These are phyloP conservation scores for Aspergillus intermedius DNA, from an alignment of 2,329 filamentous ascomycete genomes.

Conservation along the genomic window DNA sequence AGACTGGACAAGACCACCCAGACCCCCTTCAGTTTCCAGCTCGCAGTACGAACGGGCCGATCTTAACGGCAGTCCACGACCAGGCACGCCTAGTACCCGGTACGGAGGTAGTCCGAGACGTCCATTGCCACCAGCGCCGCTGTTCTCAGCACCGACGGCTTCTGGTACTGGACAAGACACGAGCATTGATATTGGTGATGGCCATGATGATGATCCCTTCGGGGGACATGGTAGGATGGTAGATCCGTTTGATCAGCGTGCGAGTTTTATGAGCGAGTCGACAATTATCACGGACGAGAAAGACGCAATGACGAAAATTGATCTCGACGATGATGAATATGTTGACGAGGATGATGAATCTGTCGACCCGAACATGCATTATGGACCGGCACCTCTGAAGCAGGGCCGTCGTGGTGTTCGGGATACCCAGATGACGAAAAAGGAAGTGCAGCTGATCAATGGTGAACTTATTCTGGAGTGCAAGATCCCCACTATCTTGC, in stretches of 20 bases:
- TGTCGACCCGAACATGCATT: constrained; percentile 58
- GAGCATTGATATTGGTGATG: constrained; percentile 48
- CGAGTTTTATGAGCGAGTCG: constrained; percentile 55
- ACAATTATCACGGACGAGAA: constrained; percentile 52
- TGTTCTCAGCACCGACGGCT: constrained; percentile 59
- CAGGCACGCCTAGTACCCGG: constrained; percentile 80
- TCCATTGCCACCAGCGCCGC: constrained; percentile 78
- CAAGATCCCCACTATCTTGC: constrained; percentile 97
- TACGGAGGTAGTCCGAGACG: constrained; percentile 84
- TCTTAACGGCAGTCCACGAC: constrained; percentile 80
- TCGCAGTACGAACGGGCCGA: constrained; percentile 79
- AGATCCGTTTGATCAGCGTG: constrained; percentile 49
- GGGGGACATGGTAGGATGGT: constrained; percentile 40
- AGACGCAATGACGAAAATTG: constrained; percentile 35
- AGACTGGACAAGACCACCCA: constrained; percentile 67
- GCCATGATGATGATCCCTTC: constrained; percentile 66
- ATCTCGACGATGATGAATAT: constrained; percentile 31
- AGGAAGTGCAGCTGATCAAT: constrained; percentile 94
- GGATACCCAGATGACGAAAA: constrained; percentile 79
- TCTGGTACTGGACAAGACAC: constrained; percentile 28
- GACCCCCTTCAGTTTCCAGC: constrained; percentile 56
- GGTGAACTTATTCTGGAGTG: constrained; percentile 96
- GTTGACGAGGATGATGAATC: constrained; percentile 46
- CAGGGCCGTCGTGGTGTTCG: constrained; percentile 84
- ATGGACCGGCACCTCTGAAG: constrained; percentile 78